phyloP scores from a whole-genome alignment of 2,329 filamentous ascomycete species.

The Pyrenochaeta sp. region DNA sequence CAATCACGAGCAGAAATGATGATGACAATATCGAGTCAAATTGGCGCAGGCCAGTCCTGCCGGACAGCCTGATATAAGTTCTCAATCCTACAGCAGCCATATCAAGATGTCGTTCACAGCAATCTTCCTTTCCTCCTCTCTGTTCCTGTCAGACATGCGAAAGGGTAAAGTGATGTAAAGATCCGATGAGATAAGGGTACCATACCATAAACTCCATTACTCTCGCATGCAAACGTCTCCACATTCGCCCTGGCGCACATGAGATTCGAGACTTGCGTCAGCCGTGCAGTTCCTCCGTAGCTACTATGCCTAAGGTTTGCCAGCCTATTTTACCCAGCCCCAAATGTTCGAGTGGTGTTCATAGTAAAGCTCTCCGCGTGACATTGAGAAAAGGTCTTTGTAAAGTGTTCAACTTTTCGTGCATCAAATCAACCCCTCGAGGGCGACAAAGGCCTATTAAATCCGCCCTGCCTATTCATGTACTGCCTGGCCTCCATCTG shows the following conservation, averaged over 20 bases:
- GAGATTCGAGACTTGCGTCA: no score
- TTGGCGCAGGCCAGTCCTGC: no score
- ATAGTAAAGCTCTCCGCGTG: no score
- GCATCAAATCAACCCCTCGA: slow-evolving; percentile 19
- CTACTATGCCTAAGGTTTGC: no score
- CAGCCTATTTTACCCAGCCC: no score
- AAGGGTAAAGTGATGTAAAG: neutral
- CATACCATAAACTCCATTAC: slow-evolving; percentile 12
- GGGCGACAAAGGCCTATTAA: slow-evolving; percentile 77
- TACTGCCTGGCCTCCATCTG: slow-evolving; percentile 96
- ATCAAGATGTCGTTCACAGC: neutral
- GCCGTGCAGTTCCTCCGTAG: no score
- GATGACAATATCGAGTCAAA: no score
- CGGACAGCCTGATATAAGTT: no score
- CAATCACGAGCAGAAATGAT: no score
- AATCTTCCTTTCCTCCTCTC: neutral
- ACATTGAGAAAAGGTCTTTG: neutral
- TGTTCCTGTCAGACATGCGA: slow-evolving; percentile 13
- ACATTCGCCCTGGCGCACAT: neutral
- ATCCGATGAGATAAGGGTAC: neutral
- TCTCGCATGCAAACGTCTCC: neutral
- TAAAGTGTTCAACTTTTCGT: neutral
- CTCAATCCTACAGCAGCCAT: no score
- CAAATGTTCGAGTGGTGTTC: no score
- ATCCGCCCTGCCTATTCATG: slow-evolving; percentile 86